Conservation (phyloP, 805 yeast species). For the Teunomyces aglyptinius region DNA sequence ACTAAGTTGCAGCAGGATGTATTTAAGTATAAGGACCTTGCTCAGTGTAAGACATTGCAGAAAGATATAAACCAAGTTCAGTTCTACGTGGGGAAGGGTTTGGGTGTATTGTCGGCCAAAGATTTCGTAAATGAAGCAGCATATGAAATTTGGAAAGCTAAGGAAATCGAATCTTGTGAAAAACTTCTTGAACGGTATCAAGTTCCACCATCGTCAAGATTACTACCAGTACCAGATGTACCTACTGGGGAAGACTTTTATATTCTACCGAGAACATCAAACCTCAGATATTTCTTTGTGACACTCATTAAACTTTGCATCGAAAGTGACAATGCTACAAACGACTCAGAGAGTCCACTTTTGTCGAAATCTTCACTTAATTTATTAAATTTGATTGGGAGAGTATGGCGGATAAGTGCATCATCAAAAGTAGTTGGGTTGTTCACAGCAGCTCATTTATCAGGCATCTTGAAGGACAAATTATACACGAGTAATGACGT, state of each 20-base stretch:
- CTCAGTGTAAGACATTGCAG: slow-evolving; percentile 39
- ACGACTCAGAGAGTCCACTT: slow-evolving; percentile 18
- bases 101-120: slow-evolving; percentile 37
- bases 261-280: slow-evolving; percentile 29
- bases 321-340: slow-evolving; percentile 28
- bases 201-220: slow-evolving; percentile 30
- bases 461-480: slow-evolving; percentile 28
- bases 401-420: slow-evolving; percentile 57
- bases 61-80: slow-evolving; percentile 34
- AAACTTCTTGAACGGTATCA: slow-evolving; percentile 27
- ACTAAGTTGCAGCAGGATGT: slow-evolving; percentile 56
- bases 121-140: slow-evolving; percentile 21
- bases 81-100: slow-evolving; percentile 36
- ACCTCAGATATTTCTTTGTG: slow-evolving; percentile 39
- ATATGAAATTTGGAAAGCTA: slow-evolving; percentile 32
- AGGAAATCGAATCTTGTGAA: slow-evolving; percentile 24
- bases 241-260: slow-evolving; percentile 39
- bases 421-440: slow-evolving; percentile 50
- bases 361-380: slow-evolving; percentile 42
- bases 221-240: slow-evolving; percentile 29
- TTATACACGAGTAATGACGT: slow-evolving; percentile 15
- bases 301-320: slow-evolving; percentile 44
- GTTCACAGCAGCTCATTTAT: slow-evolving; percentile 46
- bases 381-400: slow-evolving; percentile 45
- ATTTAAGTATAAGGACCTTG: slow-evolving; percentile 35